phyloP scores from a whole-genome alignment of 2,329 filamentous ascomycete genomes.

The Madurella fahalii region DNA sequence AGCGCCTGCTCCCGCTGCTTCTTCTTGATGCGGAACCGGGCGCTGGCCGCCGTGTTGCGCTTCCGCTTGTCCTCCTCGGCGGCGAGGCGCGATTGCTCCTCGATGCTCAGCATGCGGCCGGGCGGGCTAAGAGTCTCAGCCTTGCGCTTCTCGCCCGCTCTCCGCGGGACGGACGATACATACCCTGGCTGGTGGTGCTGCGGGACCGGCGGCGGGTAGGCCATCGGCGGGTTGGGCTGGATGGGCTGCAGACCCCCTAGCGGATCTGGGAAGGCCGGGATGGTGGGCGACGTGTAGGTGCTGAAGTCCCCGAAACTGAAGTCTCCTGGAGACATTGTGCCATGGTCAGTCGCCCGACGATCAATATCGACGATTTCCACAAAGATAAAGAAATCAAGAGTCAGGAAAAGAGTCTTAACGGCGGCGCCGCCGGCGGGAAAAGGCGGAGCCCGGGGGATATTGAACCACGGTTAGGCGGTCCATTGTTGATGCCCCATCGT shows the following conservation, averaged over 20 bases:
- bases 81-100: constrained; percentile 67
- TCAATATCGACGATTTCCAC: constrained; percentile 27
- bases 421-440: constrained; percentile 22
- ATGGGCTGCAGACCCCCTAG: constrained; percentile 45
- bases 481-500: constrained; percentile 26
- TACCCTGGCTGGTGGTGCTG: constrained; percentile 29
- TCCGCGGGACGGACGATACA: constrained; percentile 26
- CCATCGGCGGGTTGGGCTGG: constrained; percentile 48
- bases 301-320: constrained; percentile 54
- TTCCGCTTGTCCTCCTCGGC: constrained; percentile 89
- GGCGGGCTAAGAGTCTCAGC: constrained; percentile 38
- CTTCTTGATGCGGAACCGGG: constrained; percentile 91
- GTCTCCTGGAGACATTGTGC: constrained; percentile 51
- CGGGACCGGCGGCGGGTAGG: constrained; percentile 39
- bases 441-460: constrained; percentile 25
- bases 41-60: constrained; percentile 82
- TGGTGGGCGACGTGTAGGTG: constrained; percentile 47
- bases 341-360: constrained; percentile 38
- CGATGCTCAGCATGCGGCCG: constrained; percentile 50
- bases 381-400: constrained; percentile 21
- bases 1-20: constrained; percentile 89
- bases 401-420: constrained; percentile 23
- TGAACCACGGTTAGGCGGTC: constrained; percentile 17
- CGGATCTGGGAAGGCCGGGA: constrained; percentile 43
- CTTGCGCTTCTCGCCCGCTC: constrained; percentile 43